phyloP scores from a whole-genome alignment of 306 rosid species.

The Oemleria cerasiformis region DNA sequence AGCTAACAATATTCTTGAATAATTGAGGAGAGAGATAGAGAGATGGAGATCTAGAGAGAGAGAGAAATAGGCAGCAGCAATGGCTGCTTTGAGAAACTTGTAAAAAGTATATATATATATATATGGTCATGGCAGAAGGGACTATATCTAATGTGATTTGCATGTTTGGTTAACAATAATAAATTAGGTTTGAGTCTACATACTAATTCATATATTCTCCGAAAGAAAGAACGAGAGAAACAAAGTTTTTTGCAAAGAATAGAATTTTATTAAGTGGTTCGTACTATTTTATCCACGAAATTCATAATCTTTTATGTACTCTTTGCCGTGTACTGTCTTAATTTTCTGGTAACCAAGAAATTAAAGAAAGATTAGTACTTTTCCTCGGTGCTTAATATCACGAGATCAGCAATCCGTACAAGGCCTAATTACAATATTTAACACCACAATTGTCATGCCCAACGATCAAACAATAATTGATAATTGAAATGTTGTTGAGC shows the following conservation, averaged over 20 bases:
- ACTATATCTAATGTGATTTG: neutral
- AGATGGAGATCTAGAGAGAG: neutral
- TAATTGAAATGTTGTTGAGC: neutral
- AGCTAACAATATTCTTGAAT: constrained; percentile 7
- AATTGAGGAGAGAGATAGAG: constrained; percentile 10
- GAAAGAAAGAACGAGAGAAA: neutral
- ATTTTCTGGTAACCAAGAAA: too few species aligned
- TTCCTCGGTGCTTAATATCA: neutral
- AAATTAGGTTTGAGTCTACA: neutral
- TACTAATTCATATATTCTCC: neutral
- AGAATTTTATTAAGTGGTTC: too few species aligned
- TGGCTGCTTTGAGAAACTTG: constrained; percentile 15
- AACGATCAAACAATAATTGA: constrained; percentile 1
- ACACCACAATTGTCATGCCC: neutral
- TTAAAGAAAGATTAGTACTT: neutral
- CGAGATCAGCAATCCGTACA: neutral
- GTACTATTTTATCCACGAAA: neutral
- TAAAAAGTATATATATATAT: too few species aligned
- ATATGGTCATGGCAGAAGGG: neutral
- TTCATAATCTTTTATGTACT: neutral
- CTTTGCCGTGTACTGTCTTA: too few species aligned
- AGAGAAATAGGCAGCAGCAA: neutral
- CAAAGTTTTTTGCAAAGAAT: neutral
- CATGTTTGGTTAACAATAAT: neutral
- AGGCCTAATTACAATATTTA: neutral